Percentiles rank a stretch among this genome's conserved stretches.
Conservation (phyloP, 2,329 filamentous ascomycete genomes). For the Colletotrichum higginsianum region DNA sequence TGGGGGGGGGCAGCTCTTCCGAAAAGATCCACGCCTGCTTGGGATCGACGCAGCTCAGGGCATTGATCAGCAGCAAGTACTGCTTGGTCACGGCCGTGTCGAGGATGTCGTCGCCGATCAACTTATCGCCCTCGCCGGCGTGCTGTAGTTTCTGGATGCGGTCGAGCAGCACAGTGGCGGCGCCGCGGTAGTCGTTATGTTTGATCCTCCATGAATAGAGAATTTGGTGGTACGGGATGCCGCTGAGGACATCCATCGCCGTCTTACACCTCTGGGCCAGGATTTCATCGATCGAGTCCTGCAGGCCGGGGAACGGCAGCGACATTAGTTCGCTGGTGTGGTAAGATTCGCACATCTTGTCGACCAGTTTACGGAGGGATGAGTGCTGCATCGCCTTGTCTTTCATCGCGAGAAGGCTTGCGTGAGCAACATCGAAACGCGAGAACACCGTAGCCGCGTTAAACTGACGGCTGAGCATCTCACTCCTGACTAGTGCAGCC, state of each 20-base stretch:
- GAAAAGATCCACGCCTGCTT: slow-evolving; percentile 85
- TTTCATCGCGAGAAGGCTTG: slow-evolving; percentile 80
- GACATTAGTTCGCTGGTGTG: slow-evolving; percentile 78
- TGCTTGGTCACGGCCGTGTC: slow-evolving; percentile 79
- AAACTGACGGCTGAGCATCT: slow-evolving; percentile 88
- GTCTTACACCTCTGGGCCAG: slow-evolving; percentile 80
- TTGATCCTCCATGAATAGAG: slow-evolving; percentile 92
- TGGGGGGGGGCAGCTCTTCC: slow-evolving; percentile 53
- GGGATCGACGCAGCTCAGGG: slow-evolving; percentile 85
- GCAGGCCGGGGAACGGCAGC: slow-evolving; percentile 84
- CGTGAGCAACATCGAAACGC: slow-evolving; percentile 87
- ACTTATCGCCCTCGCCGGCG: slow-evolving; percentile 71
- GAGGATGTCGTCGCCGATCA: slow-evolving; percentile 68
- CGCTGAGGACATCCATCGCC: slow-evolving; percentile 74
- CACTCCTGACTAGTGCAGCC: slow-evolving; percentile 66
- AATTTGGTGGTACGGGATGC: slow-evolving; percentile 86
- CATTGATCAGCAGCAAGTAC: slow-evolving; percentile 94
- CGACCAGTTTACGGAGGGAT: slow-evolving; percentile 78
- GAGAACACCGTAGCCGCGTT: slow-evolving; percentile 83
- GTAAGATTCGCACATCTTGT: slow-evolving; percentile 78
- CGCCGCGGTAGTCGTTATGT: slow-evolving; percentile 88
- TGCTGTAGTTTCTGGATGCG: slow-evolving; percentile 74
- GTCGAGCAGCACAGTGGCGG: slow-evolving; percentile 74
- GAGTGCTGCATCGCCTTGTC: slow-evolving; percentile 80
- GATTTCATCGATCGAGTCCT: slow-evolving; percentile 83